Evolutionary conservation across 805 yeast species (phyloP).

Genomic region (Ogataea methylovora): DNA sequence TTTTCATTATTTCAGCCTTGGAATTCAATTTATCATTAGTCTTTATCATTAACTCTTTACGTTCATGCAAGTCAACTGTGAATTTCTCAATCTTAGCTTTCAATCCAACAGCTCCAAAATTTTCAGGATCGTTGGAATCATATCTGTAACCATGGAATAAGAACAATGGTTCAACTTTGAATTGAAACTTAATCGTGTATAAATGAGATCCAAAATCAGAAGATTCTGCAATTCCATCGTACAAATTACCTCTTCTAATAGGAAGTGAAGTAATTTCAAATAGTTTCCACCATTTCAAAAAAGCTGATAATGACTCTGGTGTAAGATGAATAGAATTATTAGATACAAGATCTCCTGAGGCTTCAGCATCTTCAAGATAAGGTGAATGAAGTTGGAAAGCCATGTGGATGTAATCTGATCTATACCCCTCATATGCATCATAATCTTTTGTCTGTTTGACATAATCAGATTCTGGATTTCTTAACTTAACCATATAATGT

Average conservation of each 20-base stretch:
- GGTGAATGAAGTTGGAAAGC: slow-evolving; percentile 44
- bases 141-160: slow-evolving; percentile 63
- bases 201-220: slow-evolving; percentile 72
- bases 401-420: slow-evolving; percentile 74
- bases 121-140: slow-evolving; percentile 32
- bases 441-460: slow-evolving; percentile 40
- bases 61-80: slow-evolving; percentile 55
- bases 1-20: slow-evolving; percentile 42
- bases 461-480: slow-evolving; percentile 42
- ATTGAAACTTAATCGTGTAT: slow-evolving; percentile 68
- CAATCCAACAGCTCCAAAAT: slow-evolving; percentile 51
- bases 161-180: slow-evolving; percentile 63
- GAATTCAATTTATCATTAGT: slow-evolving; percentile 42
- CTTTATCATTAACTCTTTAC: slow-evolving; percentile 38
- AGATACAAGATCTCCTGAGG: slow-evolving; percentile 12
- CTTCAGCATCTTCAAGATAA: slow-evolving; percentile 8
- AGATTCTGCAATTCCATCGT: slow-evolving; percentile 44
- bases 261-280: slow-evolving; percentile 78
- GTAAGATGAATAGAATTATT: slow-evolving; percentile 70
- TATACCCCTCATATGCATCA: slow-evolving; percentile 73
- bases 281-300: slow-evolving; percentile 76
- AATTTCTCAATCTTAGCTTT: slow-evolving; percentile 51
- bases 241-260: slow-evolving; percentile 63
- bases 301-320: slow-evolving; percentile 56
- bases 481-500: slow-evolving; percentile 48